phyloP scores from a whole-genome alignment of 768 basidiomycete species.

The Termitomyces sp. region DNA sequence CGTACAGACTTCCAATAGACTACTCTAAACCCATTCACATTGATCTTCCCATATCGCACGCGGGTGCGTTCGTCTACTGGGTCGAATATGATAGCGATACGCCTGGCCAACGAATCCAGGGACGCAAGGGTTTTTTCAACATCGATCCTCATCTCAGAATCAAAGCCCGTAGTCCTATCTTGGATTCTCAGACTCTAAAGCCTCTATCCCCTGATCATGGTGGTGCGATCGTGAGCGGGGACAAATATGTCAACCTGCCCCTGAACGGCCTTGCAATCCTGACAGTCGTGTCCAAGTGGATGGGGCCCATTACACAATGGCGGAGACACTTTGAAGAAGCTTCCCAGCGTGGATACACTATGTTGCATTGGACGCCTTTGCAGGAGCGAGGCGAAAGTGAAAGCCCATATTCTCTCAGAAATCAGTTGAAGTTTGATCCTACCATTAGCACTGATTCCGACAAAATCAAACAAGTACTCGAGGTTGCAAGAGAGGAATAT shows the following conservation, averaged over 20 bases:
- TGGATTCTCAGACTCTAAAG: constrained; percentile 42
- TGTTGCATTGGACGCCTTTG: constrained; percentile 95
- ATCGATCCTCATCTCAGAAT: constrained; percentile 84
- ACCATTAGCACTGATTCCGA: constrained; percentile 55
- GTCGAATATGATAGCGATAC: constrained; percentile 77
- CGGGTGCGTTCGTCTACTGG: constrained; percentile 95
- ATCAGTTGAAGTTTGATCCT: constrained; percentile 82
- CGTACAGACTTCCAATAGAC: constrained; percentile 68
- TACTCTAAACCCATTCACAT: constrained; percentile 90
- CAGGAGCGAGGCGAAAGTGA: constrained; percentile 87
- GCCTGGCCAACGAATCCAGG: constrained; percentile 60
- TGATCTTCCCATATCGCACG: constrained; percentile 93
- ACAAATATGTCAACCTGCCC: constrained; percentile 61
- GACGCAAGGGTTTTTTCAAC: constrained; percentile 92
- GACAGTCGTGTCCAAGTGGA: constrained; percentile 96
- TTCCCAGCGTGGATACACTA: constrained; percentile 89
- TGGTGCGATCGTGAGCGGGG: constrained; percentile 42
- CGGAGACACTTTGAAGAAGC: constrained; percentile 75
- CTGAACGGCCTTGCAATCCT: constrained; percentile 86
- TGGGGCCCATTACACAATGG: constrained; percentile 84
- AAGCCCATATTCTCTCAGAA: constrained; percentile 90
- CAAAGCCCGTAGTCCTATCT: constrained; percentile 69
- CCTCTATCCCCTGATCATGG: constrained; percentile 47
- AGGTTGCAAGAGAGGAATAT: constrained; percentile 73
- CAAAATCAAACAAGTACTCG: constrained; percentile 59